These are phyloP conservation scores for Dichotomocladium elegans DNA, from an alignment of 371 early-diverging fungal species.

Conservation along the genomic window DNA sequence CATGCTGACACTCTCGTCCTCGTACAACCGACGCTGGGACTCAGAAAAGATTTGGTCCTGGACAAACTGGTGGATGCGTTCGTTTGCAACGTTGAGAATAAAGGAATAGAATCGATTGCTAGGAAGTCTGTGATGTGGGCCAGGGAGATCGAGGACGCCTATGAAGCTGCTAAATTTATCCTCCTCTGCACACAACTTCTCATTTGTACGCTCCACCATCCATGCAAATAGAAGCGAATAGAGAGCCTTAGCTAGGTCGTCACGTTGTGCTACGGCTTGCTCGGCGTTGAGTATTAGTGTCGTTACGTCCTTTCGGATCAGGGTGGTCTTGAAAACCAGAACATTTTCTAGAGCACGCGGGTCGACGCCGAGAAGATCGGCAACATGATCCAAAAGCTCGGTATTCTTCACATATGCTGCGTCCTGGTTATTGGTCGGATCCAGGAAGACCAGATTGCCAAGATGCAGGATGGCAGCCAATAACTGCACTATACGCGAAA, in stretches of 20 bases:
- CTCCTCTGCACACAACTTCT: constrained; percentile 62
- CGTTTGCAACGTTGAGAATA: constrained; percentile 77
- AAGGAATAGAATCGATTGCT: constrained; percentile 68
- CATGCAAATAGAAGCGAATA: constrained; percentile 86
- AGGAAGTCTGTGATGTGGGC: constrained; percentile 21
- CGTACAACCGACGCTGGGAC: not conserved
- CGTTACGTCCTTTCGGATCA: constrained; percentile 77
- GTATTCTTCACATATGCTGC: constrained; percentile 71
- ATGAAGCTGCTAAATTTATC: constrained; percentile 64
- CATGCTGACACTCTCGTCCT: constrained; percentile 33
- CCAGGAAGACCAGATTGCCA: constrained; percentile 84
- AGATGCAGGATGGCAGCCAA: constrained; percentile 88
- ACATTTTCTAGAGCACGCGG: constrained; percentile 76
- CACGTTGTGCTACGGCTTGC: constrained; percentile 73
- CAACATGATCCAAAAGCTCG: constrained; percentile 70
- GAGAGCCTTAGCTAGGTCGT: constrained; percentile 70
- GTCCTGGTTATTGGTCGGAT: constrained; percentile 51
- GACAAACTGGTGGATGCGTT: constrained; percentile 60
- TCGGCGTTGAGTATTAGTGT: constrained; percentile 80
- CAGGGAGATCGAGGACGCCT: constrained; percentile 68
- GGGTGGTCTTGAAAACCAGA: constrained; percentile 78
- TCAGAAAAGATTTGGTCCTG: not conserved
- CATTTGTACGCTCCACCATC: constrained; percentile 86
- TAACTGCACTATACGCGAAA: constrained; percentile 79
- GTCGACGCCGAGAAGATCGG: constrained; percentile 84